These are phyloP conservation scores for Leishmania tarentolae DNA, from an alignment of 208 protist species.

Conservation along the genomic window DNA sequence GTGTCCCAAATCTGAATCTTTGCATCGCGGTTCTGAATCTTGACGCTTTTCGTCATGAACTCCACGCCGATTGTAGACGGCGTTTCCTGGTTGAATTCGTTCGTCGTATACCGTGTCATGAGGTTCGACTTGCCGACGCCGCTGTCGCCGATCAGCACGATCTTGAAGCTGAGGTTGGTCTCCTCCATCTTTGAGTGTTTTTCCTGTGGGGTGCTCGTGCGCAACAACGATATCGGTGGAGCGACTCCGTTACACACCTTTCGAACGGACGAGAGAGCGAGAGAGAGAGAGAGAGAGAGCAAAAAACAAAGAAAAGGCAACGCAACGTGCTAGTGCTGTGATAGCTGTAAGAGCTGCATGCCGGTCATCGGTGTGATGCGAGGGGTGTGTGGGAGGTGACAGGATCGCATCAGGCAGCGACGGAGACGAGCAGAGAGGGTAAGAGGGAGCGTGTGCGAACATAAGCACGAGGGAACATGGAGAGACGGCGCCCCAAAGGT, in stretches of 20 bases:
- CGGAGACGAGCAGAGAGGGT: background rate
- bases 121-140: conserved; percentile 92
- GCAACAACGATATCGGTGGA: background rate
- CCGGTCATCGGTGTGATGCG: background rate
- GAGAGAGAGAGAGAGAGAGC: background rate
- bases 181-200: conserved; percentile 61
- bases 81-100: conserved; percentile 90
- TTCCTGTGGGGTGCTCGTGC: background rate
- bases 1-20: conserved; percentile 99
- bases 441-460: background rate
- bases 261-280: background rate
- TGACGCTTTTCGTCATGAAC: conserved; percentile 93
- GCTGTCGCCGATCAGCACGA: conserved; percentile 94
- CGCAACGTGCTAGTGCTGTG: background rate
- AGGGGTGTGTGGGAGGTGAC: background rate
- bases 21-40: conserved; percentile 95
- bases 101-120: conserved; percentile 88
- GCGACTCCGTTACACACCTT: background rate
- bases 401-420: background rate
- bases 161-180: conserved; percentile 92
- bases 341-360: background rate
- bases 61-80: conserved; percentile 94
- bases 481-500: background rate
- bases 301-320: background rate
- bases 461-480: background rate